Evolutionary conservation across 2,329 filamentous ascomycete species (phyloP), one percentile per base, ranked within the genome.

Genomic region (Claviceps quebecensis): DNA sequence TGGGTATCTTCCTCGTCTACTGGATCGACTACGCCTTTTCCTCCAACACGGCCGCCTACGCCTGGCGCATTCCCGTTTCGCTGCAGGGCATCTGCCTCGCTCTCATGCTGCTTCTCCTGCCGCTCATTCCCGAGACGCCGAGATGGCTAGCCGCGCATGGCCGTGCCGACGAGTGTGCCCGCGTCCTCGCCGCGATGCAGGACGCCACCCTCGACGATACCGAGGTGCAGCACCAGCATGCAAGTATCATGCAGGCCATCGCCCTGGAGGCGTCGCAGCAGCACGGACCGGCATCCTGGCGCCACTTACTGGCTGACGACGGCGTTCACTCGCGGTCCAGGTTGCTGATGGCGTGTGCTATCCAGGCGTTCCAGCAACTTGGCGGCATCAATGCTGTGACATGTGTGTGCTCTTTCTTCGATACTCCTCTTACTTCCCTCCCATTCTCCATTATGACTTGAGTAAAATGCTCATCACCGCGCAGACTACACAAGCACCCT

Each of bases 371-470:
- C 48, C 73, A 75, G 52, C 73, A 76, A 36, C 62, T 76, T 1
- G 67, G 68, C 5, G 74, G 74, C 2, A 75, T 72, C 54, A 76
- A 75, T 37, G 69, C 70, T 4, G 67, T 73, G 29, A 72, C 72
- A 19, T 75, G 62, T 64, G n/a, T 53, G 61, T 43, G 5, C 29
- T 34, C 29, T 34, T 34, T 34, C 29, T 11, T 34, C 29, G 29
- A 34, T 11, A 4, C 8, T 13, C 9, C 19, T 23, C 23, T 23
- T 43, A 5, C 5, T 43, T 43, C 5, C 13, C 40, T 19, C 11
- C 9, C 1, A 19, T 40, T 17, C 7, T 41, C 17, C 17, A 16
- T 19, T 41, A 14, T 16, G 14, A 16, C 37, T 39, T 4, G 29
- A n/a, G 13, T n/a, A 14, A 39, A 19, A 40, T 5, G n/a, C 38